Percentiles rank a stretch among this genome's conserved stretches.
Evolutionary conservation across 2,329 filamentous ascomycete genomes (phyloP).

Genomic region (Arthrobotrys pseudoclavata): DNA sequence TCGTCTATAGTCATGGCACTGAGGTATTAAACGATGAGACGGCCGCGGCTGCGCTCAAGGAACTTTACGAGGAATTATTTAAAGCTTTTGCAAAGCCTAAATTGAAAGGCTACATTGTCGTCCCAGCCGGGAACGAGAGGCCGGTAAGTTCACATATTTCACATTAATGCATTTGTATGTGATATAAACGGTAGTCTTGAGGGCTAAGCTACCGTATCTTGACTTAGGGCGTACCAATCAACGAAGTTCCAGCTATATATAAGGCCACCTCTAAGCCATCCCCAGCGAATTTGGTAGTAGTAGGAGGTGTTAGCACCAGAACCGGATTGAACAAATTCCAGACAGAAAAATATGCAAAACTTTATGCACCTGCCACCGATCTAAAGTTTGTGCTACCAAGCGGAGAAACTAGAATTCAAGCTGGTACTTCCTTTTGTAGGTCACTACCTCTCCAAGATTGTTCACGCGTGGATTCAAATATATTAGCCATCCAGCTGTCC

Average conservation of each 20-base stretch:
- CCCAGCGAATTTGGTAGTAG: not conserved
- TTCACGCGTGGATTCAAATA: no score
- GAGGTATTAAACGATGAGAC: not conserved
- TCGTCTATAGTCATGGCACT: no score
- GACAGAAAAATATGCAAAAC: not conserved
- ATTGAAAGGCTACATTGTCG: not conserved
- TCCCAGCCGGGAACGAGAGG: not conserved
- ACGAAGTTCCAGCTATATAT: not conserved
- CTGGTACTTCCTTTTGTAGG: not conserved
- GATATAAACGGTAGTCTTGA: not conserved
- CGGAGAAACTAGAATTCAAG: not conserved
- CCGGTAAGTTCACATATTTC: not conserved
- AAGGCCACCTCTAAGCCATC: not conserved
- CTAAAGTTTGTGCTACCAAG: not conserved
- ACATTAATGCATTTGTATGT: not conserved
- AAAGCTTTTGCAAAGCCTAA: not conserved
- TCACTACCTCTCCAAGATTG: no score
- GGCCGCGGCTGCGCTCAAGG: no score
- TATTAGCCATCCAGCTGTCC: no score
- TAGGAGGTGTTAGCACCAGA: not conserved
- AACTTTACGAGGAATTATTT: not conserved
- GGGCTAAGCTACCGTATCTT: not conserved
- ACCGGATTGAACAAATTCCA: not conserved
- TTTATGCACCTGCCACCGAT: not conserved
- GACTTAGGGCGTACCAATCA: not conserved